Conservation (phyloP, 1,284 basidiomycete species). For the Microstroma glucosiphilum region DNA sequence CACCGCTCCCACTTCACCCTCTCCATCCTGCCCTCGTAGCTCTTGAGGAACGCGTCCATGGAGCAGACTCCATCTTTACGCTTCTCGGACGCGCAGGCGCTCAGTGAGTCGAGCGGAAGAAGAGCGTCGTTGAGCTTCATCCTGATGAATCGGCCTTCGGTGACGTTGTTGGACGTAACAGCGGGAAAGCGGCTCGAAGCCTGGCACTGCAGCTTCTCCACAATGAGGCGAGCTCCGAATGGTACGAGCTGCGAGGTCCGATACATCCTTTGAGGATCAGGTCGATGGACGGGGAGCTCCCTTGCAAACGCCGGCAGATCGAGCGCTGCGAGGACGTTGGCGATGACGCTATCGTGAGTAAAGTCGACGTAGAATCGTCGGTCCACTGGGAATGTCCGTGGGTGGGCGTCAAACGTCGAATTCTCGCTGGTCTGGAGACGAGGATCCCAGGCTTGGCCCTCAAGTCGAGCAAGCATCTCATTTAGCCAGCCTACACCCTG, state of each 20-base stretch:
- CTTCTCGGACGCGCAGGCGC: conserved; percentile 54
- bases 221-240: conserved; percentile 39
- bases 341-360: conserved; percentile 45
- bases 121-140: conserved; percentile 37
- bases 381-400: conserved; percentile 39
- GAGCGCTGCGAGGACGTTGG: conserved; percentile 37
- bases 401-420: conserved; percentile 33
- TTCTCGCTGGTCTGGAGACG: conserved; percentile 37
- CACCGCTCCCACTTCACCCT: not conserved
- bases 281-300: conserved; percentile 8
- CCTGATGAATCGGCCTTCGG: conserved; percentile 41
- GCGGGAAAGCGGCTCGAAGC: not conserved
- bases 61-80: conserved; percentile 59
- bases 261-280: conserved; percentile 23
- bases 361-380: conserved; percentile 45
- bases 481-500: conserved; percentile 75
- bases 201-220: conserved; percentile 36
- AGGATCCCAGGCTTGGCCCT: conserved; percentile 10
- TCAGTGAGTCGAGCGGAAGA: conserved; percentile 63
- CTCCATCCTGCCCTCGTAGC: not conserved
- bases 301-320: conserved; percentile 23
- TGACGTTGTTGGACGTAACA: conserved; percentile 8
- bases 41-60: not conserved
- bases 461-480: conserved; percentile 43
- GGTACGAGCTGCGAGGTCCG: conserved; percentile 36